Evolutionary conservation across 2,329 filamentous ascomycete genomes (phyloP).

Genomic region (Talaromyces sp.): DNA sequence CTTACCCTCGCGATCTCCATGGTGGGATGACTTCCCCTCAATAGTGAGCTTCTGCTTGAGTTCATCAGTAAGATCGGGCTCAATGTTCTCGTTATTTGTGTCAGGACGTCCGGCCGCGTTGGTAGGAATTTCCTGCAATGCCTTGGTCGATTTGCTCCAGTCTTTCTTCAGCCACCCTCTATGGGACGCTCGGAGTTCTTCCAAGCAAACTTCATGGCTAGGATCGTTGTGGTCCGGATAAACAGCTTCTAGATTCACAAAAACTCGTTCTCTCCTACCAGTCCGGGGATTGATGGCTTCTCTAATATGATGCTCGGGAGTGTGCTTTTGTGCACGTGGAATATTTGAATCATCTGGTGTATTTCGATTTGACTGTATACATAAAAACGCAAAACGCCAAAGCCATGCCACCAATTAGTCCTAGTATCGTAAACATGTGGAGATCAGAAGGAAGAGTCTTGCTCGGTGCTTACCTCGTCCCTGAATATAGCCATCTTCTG

Average conservation of each 20-base stretch:
- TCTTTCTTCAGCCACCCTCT: constrained; percentile 61
- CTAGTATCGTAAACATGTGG: constrained; percentile 84
- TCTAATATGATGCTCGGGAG: constrained; percentile 70
- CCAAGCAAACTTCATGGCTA: constrained; percentile 77
- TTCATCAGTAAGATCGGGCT: constrained; percentile 23
- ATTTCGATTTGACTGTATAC: constrained; percentile 48
- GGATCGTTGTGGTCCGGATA: constrained; percentile 72
- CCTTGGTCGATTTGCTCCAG: constrained; percentile 45
- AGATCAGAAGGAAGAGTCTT: constrained; percentile 35
- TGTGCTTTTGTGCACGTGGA: constrained; percentile 43
- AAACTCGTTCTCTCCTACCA: constrained; percentile 79
- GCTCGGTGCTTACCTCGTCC: constrained; percentile 74
- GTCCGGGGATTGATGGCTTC: constrained; percentile 76
- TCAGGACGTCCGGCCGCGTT: constrained; percentile 21
- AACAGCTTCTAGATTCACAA: constrained; percentile 77
- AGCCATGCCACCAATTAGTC: constrained; percentile 72
- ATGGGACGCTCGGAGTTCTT: constrained; percentile 77
- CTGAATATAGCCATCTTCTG: constrained; percentile 90
- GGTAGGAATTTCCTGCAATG: constrained; percentile 52
- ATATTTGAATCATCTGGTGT: constrained; percentile 31
- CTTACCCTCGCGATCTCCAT: constrained; percentile 24
- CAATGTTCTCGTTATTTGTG: constrained; percentile 11
- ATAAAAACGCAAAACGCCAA: constrained; percentile 39
- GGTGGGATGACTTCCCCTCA: constrained; percentile 17
- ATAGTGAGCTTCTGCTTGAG: constrained; percentile 28